Evolutionary conservation across 2,329 filamentous ascomycete species (phyloP).

Genomic region (Xylaria sp.): DNA sequence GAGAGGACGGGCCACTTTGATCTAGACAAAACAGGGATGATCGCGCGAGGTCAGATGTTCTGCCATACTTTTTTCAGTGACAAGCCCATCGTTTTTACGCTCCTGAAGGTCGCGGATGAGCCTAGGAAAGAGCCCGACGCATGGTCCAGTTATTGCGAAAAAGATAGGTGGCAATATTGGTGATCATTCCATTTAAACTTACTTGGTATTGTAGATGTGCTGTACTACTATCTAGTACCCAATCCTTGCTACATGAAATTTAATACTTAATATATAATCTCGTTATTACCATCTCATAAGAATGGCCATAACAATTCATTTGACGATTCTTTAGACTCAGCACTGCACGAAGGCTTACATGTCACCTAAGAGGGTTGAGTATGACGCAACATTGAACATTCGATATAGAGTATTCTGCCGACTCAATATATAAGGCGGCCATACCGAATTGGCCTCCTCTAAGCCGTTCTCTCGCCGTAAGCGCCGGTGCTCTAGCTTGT

Average conservation of each 20-base stretch:
- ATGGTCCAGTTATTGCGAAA: conserved; percentile 31
- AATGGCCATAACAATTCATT: neutral
- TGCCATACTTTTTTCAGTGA: neutral
- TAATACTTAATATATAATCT: neutral
- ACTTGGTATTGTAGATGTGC: neutral
- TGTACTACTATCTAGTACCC: neutral
- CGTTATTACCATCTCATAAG: neutral
- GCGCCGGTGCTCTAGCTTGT: too few species aligned
- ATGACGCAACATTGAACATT: too few species aligned
- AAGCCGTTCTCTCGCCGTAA: too few species aligned
- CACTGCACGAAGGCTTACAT: neutral
- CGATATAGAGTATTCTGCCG: too few species aligned
- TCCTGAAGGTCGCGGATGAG: conserved; percentile 29
- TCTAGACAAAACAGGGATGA: conserved; percentile 30
- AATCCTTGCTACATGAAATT: neutral
- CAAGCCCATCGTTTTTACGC: conserved; percentile 23
- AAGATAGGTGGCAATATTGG: conserved; percentile 24
- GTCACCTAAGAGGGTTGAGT: too few species aligned
- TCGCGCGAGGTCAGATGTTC: conserved; percentile 19
- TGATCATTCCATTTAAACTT: neutral
- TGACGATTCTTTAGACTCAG: neutral
- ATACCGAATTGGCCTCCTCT: too few species aligned
- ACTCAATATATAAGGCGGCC: too few species aligned
- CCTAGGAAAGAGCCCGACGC: conserved; percentile 18
- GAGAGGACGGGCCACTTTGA: conserved; percentile 27